A percentile compares a stretch with the other conserved stretches of the same genome.
These are phyloP conservation scores for Thraustochytrium sp. DNA, from an alignment of 352 stramenopile species.

Conservation along the genomic window DNA sequence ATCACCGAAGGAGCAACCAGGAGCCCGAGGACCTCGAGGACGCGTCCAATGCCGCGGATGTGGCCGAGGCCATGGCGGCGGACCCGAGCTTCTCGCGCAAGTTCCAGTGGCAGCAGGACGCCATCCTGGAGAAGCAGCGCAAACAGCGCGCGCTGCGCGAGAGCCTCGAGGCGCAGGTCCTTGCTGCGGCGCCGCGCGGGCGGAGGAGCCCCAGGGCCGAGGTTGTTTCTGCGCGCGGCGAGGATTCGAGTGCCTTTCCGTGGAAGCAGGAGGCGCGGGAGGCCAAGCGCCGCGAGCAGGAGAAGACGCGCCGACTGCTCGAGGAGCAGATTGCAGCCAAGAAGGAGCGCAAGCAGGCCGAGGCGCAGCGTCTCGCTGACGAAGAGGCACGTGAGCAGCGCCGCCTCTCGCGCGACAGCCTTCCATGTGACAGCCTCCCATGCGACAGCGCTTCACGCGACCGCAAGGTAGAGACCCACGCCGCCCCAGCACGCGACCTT, in stretches of 20 bases:
- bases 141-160: neutral
- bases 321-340: conserved; percentile 29
- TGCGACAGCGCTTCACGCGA: neutral
- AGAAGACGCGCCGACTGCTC: neutral
- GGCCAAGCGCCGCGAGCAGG: conserved; percentile 21
- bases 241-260: too few relatives aligned
- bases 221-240: too few relatives aligned
- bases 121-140: conserved; percentile 16
- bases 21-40: neutral
- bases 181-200: neutral
- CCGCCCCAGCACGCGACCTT: too few relatives aligned
- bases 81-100: neutral
- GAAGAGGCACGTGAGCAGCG: too few relatives aligned
- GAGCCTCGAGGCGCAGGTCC: neutral
- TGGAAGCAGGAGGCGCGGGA: conserved; percentile 32
- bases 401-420: too few relatives aligned
- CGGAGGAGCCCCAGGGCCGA: neutral
- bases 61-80: neutral
- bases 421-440: too few relatives aligned
- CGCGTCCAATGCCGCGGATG: neutral
- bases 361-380: neutral
- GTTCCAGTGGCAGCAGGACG: conserved; percentile 32
- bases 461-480: neutral
- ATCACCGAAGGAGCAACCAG: neutral
- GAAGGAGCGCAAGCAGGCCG: neutral